These are phyloP conservation scores for Coemansia sp. DNA, from an alignment of 192 early-diverging fungal species.

Conservation along the genomic window DNA sequence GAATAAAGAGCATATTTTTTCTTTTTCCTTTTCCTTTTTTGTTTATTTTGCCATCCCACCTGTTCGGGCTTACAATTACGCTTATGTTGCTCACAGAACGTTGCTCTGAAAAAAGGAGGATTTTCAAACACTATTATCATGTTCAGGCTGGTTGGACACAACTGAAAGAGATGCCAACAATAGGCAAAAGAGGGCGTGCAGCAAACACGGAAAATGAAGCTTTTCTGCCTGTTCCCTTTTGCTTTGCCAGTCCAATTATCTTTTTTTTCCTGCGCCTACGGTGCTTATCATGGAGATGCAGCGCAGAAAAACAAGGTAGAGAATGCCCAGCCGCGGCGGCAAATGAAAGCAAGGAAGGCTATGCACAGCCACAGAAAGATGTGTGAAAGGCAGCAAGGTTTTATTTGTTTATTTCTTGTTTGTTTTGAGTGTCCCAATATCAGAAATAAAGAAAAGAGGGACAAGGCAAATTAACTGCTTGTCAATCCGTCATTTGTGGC, in stretches of 20 bases:
- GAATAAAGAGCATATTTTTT: background rate
- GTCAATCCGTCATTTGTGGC: constrained; percentile 9
- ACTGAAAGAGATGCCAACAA: constrained; percentile 11
- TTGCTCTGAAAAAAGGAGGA: background rate
- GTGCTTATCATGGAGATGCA: constrained; percentile 14
- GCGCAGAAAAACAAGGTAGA: constrained; percentile 1
- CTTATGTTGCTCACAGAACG: background rate
- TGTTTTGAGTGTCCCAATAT: constrained; percentile 7
- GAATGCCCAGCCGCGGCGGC: background rate
- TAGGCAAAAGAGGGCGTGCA: constrained; percentile 25
- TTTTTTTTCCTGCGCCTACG: constrained; percentile 2
- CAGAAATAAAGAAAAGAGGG: constrained; percentile 10
- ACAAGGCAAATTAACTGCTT: constrained; percentile 7
- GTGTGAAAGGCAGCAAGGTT: background rate
- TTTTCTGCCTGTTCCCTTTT: constrained; percentile 13
- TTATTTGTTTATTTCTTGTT: constrained; percentile 9
- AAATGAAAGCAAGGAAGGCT: background rate
- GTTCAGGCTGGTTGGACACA: background rate
- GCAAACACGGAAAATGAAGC: constrained; percentile 27
- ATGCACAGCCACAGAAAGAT: constrained; percentile 33
- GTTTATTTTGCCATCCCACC: background rate
- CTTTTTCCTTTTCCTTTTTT: background rate
- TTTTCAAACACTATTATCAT: constrained; percentile 5
- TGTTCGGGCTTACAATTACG: constrained; percentile 1
- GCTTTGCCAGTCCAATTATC: constrained; percentile 12